Evolutionary conservation across 2,329 filamentous ascomycete species (phyloP).

Genomic region (Trichoderma semiorbis): DNA sequence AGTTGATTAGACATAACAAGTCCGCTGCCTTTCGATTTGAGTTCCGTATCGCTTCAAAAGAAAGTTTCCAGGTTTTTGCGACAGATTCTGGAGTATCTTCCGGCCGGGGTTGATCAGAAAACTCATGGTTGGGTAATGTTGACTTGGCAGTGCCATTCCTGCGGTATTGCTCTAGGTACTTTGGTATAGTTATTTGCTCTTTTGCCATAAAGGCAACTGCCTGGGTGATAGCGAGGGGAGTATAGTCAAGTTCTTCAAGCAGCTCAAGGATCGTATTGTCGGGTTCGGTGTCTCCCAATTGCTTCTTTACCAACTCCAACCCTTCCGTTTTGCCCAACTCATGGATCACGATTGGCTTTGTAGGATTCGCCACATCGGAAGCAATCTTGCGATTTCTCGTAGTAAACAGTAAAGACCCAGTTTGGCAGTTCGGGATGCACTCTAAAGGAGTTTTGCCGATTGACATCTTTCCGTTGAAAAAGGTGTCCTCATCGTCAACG

Average conservation of each 20-base stretch:
- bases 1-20: conserved; percentile 9
- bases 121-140: conserved; percentile 5
- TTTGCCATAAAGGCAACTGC: conserved; percentile 9
- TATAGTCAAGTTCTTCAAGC: conserved; percentile 7
- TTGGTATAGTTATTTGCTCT: neutral
- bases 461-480: neutral
- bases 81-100: neutral
- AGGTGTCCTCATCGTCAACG: conserved; percentile 3
- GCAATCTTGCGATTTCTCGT: conserved; percentile 8
- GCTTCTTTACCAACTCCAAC: neutral
- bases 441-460: conserved; percentile 9
- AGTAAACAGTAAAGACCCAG: conserved; percentile 4
- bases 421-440: conserved; percentile 4
- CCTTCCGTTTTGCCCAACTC: neutral
- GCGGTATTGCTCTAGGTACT: conserved; percentile 10
- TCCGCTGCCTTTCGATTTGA: conserved; percentile 14
- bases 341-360: neutral
- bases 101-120: conserved; percentile 1
- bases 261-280: neutral
- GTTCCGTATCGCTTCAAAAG: conserved; percentile 4
- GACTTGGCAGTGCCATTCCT: neutral
- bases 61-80: conserved; percentile 7
- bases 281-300: neutral
- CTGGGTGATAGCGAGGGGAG: conserved; percentile 13
- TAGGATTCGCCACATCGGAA: neutral